These are phyloP conservation scores for Lepidium campestre DNA, from an alignment of 441 rosid species.

Conservation along the genomic window DNA sequence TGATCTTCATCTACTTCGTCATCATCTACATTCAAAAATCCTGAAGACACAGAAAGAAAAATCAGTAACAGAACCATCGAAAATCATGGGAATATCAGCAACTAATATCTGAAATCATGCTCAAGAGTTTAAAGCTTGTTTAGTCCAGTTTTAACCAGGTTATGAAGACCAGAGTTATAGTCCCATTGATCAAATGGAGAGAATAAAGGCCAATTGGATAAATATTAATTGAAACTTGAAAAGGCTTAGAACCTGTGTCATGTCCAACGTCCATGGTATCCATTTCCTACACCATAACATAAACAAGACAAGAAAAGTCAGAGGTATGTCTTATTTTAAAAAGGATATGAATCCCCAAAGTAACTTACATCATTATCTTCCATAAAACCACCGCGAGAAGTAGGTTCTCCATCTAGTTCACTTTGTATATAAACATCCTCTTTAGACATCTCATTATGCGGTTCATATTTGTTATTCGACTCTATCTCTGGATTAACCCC, in stretches of 20 bases:
- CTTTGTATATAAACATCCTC: constrained; percentile 36
- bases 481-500: constrained; percentile 29
- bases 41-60: constrained; percentile 35
- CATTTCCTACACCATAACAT: constrained; percentile 54
- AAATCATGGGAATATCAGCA: constrained; percentile 8
- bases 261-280: constrained; percentile 41
- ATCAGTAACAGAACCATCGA: constrained; percentile 15
- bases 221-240: not conserved
- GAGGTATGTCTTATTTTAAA: constrained; percentile 10
- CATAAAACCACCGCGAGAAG: constrained; percentile 27
- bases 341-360: constrained; percentile 6
- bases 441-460: constrained; percentile 28
- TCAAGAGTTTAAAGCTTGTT: not conserved
- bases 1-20: constrained; percentile 79
- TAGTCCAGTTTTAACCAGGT: not conserved
- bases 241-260: constrained; percentile 68
- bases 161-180: not conserved
- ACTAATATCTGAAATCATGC: constrained; percentile 9
- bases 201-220: constrained; percentile 4
- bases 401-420: constrained; percentile 35
- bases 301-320: constrained; percentile 2
- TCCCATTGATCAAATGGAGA: constrained; percentile 4
- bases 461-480: constrained; percentile 31
- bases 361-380: constrained; percentile 53
- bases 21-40: constrained; percentile 84